Evolutionary conservation across 1,284 basidiomycete species (phyloP), one percentile per base, ranked within the genome.

Genomic region (Boletus semigastroideus): DNA sequence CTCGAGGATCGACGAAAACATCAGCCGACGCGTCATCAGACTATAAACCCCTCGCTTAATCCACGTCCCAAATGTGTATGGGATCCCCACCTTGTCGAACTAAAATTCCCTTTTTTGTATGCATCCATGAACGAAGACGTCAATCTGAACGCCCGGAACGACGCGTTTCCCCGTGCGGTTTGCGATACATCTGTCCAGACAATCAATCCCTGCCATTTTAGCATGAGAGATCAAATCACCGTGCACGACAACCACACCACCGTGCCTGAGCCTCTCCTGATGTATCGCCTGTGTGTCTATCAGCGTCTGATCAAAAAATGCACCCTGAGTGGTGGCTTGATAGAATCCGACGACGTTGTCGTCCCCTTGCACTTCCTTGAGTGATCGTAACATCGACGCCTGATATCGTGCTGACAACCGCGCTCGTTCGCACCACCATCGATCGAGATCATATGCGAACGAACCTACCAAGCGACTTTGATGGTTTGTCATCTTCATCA

Each of bases 311-410:
- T 87, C 90, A 73, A 92, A 88, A 72, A 96, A 98, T n/a, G 93
- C 93, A 37, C 94, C 93, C 47, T 93, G 79, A 17, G 87, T 84
- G 42, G 88, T 92, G 42, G 89, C 90, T 70, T 97, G 93, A 78
- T 99, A 99, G 72, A 98, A 94, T 41, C 97, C 97, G 52, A 99
- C 92, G 44, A 97, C 84, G 62, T 90, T 94, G 70, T 96, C 94
- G 66, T 98, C 95, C 49, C 90, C 86, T 69, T 94, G 91, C 54
- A 98, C 93, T 69, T 98, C 92, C 65, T 90, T 88, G 66, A 96
- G 75, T 38, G 92, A 87, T 49, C 87, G 84, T 45, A 96, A 77
- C 90, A 96, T 93, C 52, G 87, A 82, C 31, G 82, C 76, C 67
- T 94, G 92, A 72, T 95, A 95, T 38, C 87, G 84, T 46, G 79